A percentile compares a stretch with the other conserved stretches of the same genome.
These are phyloP conservation scores for Phytopythium sindhum DNA, from an alignment of 352 stramenopile genomes.

Conservation along the genomic window DNA sequence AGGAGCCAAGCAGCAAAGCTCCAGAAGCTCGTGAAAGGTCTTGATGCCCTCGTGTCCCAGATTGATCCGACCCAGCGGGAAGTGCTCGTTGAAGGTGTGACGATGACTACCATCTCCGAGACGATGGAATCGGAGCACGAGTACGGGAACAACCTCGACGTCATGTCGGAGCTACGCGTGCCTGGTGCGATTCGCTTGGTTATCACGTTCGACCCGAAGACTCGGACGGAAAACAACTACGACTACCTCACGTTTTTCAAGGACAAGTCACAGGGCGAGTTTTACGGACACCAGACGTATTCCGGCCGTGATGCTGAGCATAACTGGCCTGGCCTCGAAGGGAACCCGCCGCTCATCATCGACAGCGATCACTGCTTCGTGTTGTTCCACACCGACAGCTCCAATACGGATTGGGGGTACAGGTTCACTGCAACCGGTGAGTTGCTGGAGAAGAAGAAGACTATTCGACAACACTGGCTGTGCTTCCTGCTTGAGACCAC, in stretches of 20 bases:
- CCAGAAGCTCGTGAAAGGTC: slow-evolving; percentile 25
- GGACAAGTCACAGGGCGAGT: slow-evolving; percentile 44
- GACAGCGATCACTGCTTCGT: slow-evolving; percentile 78
- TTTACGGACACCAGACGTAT: slow-evolving; percentile 71
- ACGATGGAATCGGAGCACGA: slow-evolving; percentile 79
- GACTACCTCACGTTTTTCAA: slow-evolving; percentile 90
- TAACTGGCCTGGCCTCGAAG: slow-evolving; percentile 78
- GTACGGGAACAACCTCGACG: slow-evolving; percentile 79
- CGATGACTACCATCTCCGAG: slow-evolving; percentile 41
- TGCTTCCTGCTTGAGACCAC: slow-evolving; percentile 44
- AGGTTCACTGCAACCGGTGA: slow-evolving; percentile 71
- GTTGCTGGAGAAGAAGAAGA: slow-evolving; percentile 55
- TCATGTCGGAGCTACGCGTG: slow-evolving; percentile 65
- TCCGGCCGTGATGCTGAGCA: slow-evolving; percentile 66
- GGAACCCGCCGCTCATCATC: slow-evolving; percentile 67
- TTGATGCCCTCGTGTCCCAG: slow-evolving; percentile 27
- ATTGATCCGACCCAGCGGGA: slow-evolving; percentile 31
- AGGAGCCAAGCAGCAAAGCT: slow-evolving; percentile 26
- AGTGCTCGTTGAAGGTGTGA: slow-evolving; percentile 34
- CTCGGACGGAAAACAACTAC: slow-evolving; percentile 82
- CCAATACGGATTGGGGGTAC: slow-evolving; percentile 83
- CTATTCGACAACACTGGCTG: slow-evolving; percentile 61
- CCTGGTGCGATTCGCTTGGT: slow-evolving; percentile 66
- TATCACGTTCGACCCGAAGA: slow-evolving; percentile 80
- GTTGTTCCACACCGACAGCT: slow-evolving; percentile 81